Percentiles rank a stretch among this genome's conserved stretches.
Evolutionary conservation across 306 rosid genomes (phyloP).

Genomic region (Rosa rugosa): DNA sequence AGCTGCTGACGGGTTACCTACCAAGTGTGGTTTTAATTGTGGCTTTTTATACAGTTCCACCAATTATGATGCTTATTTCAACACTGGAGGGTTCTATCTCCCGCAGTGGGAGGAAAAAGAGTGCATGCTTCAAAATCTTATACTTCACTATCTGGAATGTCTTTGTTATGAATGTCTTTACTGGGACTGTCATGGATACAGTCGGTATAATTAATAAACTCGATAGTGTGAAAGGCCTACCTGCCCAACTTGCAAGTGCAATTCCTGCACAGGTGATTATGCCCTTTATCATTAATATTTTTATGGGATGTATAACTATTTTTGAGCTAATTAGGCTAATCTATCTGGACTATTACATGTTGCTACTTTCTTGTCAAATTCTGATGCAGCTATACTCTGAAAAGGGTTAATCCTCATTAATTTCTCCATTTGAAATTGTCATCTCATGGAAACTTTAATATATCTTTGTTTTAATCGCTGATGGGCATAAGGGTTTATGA

Average conservation of each 20-base stretch:
- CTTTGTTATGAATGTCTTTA: constrained; percentile 78
- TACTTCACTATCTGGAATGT: constrained; percentile 94
- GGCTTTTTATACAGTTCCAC: constrained; percentile 66
- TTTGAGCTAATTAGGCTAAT: not conserved
- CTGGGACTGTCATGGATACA: constrained; percentile 71
- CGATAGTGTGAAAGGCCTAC: constrained; percentile 68
- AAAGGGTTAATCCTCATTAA: not conserved
- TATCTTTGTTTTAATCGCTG: not conserved
- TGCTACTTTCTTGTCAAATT: not conserved
- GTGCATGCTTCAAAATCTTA: constrained; percentile 87
- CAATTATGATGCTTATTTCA: constrained; percentile 77
- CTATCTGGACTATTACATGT: not conserved
- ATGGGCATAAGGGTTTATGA: not conserved
- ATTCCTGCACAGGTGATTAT: constrained; percentile 82
- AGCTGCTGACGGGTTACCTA: constrained; percentile 85
- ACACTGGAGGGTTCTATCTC: constrained; percentile 79
- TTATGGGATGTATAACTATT: not conserved
- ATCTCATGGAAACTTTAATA: constrained; percentile 6
- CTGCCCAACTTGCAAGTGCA: constrained; percentile 75
- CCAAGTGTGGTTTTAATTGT: constrained; percentile 86
- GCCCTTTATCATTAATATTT: constrained; percentile 6
- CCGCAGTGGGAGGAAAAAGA: constrained; percentile 82
- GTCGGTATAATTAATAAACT: constrained; percentile 42
- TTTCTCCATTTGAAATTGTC: not conserved
- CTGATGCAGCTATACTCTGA: not conserved